Evolutionary conservation across 2,329 filamentous ascomycete species (phyloP), one percentile per base, ranked within the genome.

Genomic region (Ophiocordyceps camponoti-saundersi): DNA sequence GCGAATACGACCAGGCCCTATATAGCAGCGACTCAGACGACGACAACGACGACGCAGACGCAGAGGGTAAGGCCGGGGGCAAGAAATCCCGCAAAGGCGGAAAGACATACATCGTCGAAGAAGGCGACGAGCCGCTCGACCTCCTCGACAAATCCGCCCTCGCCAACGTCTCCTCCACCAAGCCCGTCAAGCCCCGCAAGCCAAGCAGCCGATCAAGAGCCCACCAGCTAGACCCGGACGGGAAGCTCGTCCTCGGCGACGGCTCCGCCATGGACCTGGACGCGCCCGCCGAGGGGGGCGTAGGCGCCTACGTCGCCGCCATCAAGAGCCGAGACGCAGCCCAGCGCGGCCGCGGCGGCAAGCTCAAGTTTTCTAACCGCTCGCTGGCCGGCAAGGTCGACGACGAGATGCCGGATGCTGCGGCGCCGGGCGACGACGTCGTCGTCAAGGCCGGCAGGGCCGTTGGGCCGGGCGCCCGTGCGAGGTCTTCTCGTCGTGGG

Each of bases 61-160:
- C 66, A 67, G 53, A 63, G 64, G 63, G 48, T 20, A 57, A 56
- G 44, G 60, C 58, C 30, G 68, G 65, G 53, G 26, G 26, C 8
- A 69, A 65, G 64, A 68, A 71, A 60, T 58, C 65, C 52, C 72
- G 77, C 57, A 79, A 78, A 62, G 77, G 75, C 41, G 74, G 75
- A 56, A 80, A 79, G 56, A 78, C 83, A 1, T 98, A 92, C 64
- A 96, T 98, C 55, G 77, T 95, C 50, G 90, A 96, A 67, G 85
- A 93, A 50, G 87, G 93, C 48, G 85, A 94, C 56, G 92, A 96
- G 62, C 92, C 92, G 1, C 80, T 98, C 41, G 92, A 98, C 67
- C 75, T 98, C 43, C 77, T 98, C 16, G 90, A 92, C 57, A 84
- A 86, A 51, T 82, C 82, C 59, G 87, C 89, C 10, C 76, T 98